Percentiles rank a stretch among this genome's conserved stretches.
Conservation (phyloP, 75 land plant genomes). For the Pinus taeda region DNA sequence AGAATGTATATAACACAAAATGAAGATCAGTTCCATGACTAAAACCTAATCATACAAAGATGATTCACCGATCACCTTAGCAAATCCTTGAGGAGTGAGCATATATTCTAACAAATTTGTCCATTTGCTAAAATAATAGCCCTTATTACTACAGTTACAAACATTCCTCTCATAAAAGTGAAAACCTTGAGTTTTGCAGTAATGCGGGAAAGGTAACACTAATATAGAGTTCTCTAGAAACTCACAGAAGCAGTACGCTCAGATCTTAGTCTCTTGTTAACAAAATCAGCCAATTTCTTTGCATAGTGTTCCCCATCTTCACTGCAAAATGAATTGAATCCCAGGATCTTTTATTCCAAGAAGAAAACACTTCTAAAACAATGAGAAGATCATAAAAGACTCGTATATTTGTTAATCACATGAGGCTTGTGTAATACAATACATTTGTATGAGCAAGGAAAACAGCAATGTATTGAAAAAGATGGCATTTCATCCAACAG, state of each 20-base stretch:
- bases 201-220: not conserved
- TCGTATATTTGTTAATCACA: not conserved
- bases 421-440: not conserved
- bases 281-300: conserved; percentile 84
- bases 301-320: conserved; percentile 91
- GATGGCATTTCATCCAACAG: not conserved
- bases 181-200: not conserved
- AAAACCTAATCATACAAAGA: not conserved
- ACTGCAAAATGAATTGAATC: conserved; percentile 34
- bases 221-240: conserved; percentile 7
- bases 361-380: conserved; percentile 4
- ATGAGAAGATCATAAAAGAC: not conserved
- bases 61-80: not conserved
- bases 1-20: not conserved
- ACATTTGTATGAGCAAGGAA: not conserved
- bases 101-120: not conserved
- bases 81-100: not conserved
- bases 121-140: not conserved
- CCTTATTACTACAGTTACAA: not conserved
- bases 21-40: not conserved
- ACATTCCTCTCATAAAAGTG: not conserved
- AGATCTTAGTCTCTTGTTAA: conserved; percentile 74
- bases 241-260: conserved; percentile 96
- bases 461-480: not conserved
- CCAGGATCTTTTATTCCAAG: not conserved